Conservation (phyloP, 441 rosid genomes). For the Dalechampia spathulata region DNA sequence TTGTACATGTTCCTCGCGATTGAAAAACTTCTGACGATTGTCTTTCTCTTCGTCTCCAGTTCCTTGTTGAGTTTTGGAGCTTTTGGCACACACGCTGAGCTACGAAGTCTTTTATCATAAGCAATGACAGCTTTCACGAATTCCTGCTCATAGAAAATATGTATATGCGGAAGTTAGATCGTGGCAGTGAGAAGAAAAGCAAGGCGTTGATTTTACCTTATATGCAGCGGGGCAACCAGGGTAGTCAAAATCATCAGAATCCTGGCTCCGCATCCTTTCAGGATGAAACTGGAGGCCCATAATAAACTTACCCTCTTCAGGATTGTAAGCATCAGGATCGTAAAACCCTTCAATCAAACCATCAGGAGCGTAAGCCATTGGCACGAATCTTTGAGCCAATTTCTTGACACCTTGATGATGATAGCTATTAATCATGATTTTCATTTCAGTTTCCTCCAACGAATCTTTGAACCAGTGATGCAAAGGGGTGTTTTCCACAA, state of each 20-base stretch:
- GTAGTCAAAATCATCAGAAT: slow-evolving; percentile 43
- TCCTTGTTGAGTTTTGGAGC: slow-evolving; percentile 46
- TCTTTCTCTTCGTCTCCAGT: slow-evolving; percentile 57
- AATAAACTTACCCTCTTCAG: slow-evolving; percentile 51
- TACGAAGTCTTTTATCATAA: slow-evolving; percentile 65
- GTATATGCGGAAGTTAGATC: too few species aligned
- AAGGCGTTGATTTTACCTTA: slow-evolving; percentile 25
- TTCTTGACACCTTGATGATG: slow-evolving; percentile 58
- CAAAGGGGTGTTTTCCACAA: slow-evolving; percentile 37
- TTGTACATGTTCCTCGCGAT: slow-evolving; percentile 61
- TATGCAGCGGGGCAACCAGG: slow-evolving; percentile 69
- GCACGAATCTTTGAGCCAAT: slow-evolving; percentile 43
- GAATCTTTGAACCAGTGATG: slow-evolving; percentile 45
- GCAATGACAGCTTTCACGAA: slow-evolving; percentile 84
- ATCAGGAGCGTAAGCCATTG: slow-evolving; percentile 57
- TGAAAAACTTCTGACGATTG: slow-evolving; percentile 63
- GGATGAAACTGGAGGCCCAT: slow-evolving; percentile 63
- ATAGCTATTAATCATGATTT: slow-evolving; percentile 53
- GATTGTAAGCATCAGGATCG: slow-evolving; percentile 47
- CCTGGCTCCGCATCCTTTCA: slow-evolving; percentile 36
- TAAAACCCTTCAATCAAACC: slow-evolving; percentile 52
- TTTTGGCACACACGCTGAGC: slow-evolving; percentile 32
- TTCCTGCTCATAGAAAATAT: slow-evolving; percentile 41
- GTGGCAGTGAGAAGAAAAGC: not conserved
- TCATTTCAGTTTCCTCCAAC: slow-evolving; percentile 27